phyloP scores from a whole-genome alignment of 2,329 filamentous ascomycete genomes.

The Raffaelea deltoideospora region DNA sequence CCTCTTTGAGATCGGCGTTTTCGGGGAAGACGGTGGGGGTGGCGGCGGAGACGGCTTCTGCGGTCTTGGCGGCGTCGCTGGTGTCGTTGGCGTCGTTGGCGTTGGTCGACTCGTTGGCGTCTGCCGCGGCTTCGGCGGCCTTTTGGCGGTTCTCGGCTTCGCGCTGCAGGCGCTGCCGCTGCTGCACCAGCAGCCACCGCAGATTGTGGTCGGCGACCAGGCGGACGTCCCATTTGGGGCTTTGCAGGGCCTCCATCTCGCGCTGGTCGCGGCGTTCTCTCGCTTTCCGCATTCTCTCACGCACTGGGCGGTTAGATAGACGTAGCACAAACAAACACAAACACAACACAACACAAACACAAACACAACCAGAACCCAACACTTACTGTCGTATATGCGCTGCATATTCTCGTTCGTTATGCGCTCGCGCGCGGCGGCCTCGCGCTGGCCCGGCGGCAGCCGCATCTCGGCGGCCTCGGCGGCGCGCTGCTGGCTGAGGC shows the following conservation, averaged over 20 bases:
- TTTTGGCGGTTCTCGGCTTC: too few relatives aligned
- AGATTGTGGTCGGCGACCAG: constrained; percentile 29
- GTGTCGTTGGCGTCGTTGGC: neutral
- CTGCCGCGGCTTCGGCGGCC: neutral
- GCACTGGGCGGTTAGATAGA: constrained; percentile 21
- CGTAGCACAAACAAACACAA: neutral
- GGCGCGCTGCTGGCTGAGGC: constrained; percentile 22
- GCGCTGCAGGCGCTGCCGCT: neutral
- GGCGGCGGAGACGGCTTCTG: neutral
- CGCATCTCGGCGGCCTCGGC: constrained; percentile 27
- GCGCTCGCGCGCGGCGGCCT: constrained; percentile 24
- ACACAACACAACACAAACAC: neutral
- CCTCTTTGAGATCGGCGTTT: constrained; percentile 18
- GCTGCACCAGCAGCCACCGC: constrained; percentile 23
- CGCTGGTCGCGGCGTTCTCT: constrained; percentile 29
- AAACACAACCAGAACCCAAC: neutral
- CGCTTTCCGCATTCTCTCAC: constrained; percentile 22
- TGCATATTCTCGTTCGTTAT: constrained; percentile 26
- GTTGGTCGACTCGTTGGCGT: neutral
- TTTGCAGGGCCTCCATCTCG: constrained; percentile 34
- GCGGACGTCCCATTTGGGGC: constrained; percentile 34
- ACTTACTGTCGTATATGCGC: constrained; percentile 30
- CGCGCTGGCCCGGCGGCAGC: constrained; percentile 26
- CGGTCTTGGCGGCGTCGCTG: neutral
- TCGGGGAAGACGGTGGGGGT: neutral